Evolutionary conservation across 306 rosid species (phyloP).

Genomic region (Prunus salicina): DNA sequence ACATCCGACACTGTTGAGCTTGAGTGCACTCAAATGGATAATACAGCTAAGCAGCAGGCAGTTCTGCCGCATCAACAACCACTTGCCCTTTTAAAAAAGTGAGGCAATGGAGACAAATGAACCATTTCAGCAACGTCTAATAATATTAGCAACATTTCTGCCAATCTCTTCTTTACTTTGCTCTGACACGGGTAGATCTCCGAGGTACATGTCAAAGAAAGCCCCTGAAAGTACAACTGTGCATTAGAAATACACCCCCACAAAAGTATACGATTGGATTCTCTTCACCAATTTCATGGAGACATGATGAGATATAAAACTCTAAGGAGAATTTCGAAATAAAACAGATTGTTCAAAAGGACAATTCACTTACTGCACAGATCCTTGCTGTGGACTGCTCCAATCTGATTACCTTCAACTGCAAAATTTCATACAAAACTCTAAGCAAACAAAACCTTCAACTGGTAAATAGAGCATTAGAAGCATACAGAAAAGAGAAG

Average conservation of each 20-base stretch:
- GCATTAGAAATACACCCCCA: background rate
- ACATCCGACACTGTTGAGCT: background rate
- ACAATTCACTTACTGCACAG: conserved; percentile 74
- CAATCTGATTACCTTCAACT: conserved; percentile 82
- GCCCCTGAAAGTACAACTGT: conserved; percentile 60
- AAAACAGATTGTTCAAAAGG: background rate
- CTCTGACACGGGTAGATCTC: conserved; percentile 79
- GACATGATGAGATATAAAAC: background rate
- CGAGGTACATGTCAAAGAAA: conserved; percentile 94
- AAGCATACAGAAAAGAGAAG: background rate
- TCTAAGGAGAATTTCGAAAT: background rate
- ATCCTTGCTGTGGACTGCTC: conserved; percentile 91
- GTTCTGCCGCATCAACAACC: conserved; percentile 24
- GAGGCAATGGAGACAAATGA: conserved; percentile 43
- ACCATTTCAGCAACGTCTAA: conserved; percentile 58
- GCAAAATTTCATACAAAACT: conserved; percentile 16
- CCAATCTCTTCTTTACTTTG: conserved; percentile 88
- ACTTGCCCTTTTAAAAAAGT: conserved; percentile 46
- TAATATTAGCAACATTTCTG: conserved; percentile 56
- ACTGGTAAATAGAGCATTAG: background rate
- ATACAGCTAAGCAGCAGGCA: background rate
- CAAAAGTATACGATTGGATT: background rate
- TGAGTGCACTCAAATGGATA: background rate
- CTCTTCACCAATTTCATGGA: background rate
- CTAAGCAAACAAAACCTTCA: background rate